Evolutionary conservation across 306 rosid genomes (phyloP), one percentile per base, ranked within the genome.

Genomic region (Hylodesmum podocarpum): DNA sequence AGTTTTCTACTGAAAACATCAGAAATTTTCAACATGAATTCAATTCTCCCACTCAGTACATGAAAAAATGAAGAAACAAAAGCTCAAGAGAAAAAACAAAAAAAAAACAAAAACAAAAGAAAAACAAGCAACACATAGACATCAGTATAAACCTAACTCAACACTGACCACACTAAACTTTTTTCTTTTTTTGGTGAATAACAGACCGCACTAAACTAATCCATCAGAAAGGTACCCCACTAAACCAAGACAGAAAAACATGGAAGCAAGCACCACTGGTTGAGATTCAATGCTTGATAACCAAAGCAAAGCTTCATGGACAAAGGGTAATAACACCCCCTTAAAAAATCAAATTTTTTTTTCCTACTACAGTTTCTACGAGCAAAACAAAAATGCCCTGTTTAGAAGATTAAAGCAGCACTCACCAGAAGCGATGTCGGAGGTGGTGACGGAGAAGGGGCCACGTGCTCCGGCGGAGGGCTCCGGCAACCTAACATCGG

Each of bases 371-470:
- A n/a, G n/a, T n/a, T n/a, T n/a, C n/a, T n/a, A n/a, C n/a, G n/a
- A n/a, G n/a, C n/a, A n/a, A n/a, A n/a, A n/a, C n/a, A n/a, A n/a
- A n/a, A n/a, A n/a, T n/a, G n/a, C n/a, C n/a, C n/a, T n/a, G n/a
- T n/a, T 14, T 46, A 5, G 53, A 2, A 1, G 18, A 1, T 11
- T 15, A 21, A n/a, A 3, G 14, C 2, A 8, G 27, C 25, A 77
- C 83, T 74, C 29, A 95, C 98, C 97, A 21, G 93, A 92, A 87
- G 86, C 96, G 78, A 87, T 88, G 81, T 89, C 97, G 49, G 98
- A 91, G 72, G 94, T 80, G 73, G 96, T 80, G 73, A 94, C 59
- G 33, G 98, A 91, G 80, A 88, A 70, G 58, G 89, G 98, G 5
- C 84, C 94, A 66, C 93, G 91, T 51, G 79, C 85, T 11, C 85